Base-by-base conservation (phyloP, 768 basidiomycete species). In the Hygrophoropsis aurantiaca region DNA sequence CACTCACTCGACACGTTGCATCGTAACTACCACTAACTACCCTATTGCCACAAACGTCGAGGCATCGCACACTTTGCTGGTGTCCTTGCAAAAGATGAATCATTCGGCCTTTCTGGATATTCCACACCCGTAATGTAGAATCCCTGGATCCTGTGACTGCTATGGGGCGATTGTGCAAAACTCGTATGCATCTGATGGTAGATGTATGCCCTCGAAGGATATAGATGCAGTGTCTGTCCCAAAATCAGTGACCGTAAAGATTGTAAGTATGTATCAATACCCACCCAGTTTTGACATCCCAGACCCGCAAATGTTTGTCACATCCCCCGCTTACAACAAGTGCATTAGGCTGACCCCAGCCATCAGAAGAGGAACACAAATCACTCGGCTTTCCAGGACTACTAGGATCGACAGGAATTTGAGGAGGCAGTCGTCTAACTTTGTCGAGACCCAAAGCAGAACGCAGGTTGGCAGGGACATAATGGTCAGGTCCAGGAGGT, bases 21-120 rank as follows among this genome's bases (percentile, higher is more conserved):
- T 99, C 95, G 65, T 99, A 98, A 62, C 93, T 94, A 26, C 94
- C 95, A 56, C 90, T 94, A 30, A 94, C 94, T 11, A 87, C 85
- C 55, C 71, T 75, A 52, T 83, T 84, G 20, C 92, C 95, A 55
- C 81, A 85, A 10, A 94, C 84, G 64, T 97, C 95, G 24, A 97
- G 69, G 61, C 91, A 92, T 38, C 95, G 71, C 11, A 98, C 94
- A 55, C 88, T 91, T 34, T 80, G 73, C 21, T 72, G 68, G 62
- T 99, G 95, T 0, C 95, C 95, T 16, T 71, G 66, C 25, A 99
- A 73, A 6, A 84, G 72, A 15, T 80, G 74, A 26, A 90, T 60
- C 47, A 80, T 67, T 38, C 77, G 72, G 0, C 95, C 95, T 11
- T 74, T 77, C 64, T 91, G 88, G 26, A 99, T 79, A 64, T 99